These are phyloP conservation scores for Cutaneotrichosporon cutaneum DNA, from an alignment of 1,284 basidiomycete species.

Conservation along the genomic window DNA sequence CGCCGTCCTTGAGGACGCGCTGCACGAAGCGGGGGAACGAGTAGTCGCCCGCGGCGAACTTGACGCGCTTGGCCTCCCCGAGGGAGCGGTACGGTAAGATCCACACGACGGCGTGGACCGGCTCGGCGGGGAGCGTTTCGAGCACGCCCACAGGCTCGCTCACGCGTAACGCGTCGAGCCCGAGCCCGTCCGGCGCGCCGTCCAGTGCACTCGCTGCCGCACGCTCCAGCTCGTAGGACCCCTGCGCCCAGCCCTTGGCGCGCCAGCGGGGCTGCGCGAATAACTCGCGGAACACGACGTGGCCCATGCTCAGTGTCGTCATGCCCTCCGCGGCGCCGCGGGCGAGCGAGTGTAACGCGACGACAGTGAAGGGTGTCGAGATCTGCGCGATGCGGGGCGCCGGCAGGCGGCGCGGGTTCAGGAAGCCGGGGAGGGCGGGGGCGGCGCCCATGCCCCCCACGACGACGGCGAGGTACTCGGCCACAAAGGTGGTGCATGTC, in stretches of 20 bases:
- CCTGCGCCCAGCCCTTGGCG: conserved; percentile 36
- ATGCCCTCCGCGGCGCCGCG: conserved; percentile 65
- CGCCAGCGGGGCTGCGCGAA: conserved; percentile 52
- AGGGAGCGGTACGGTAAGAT: conserved; percentile 47
- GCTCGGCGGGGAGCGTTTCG: background rate
- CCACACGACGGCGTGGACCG: conserved; percentile 24
- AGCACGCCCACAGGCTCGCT: background rate
- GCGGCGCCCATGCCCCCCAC: background rate
- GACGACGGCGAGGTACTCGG: conserved; percentile 25
- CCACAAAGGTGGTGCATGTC: conserved; percentile 28
- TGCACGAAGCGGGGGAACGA: conserved; percentile 36
- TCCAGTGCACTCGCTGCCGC: background rate
- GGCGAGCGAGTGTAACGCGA: conserved; percentile 61
- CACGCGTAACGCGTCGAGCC: conserved; percentile 2
- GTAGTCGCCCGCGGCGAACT: conserved; percentile 45
- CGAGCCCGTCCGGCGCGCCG: background rate
- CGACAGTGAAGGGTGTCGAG: conserved; percentile 42
- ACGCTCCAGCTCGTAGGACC: conserved; percentile 32
- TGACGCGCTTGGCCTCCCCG: conserved; percentile 46
- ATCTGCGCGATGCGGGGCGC: conserved; percentile 43
- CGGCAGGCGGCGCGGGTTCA: conserved; percentile 40
- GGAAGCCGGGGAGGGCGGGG: conserved; percentile 33
- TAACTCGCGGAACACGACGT: conserved; percentile 70
- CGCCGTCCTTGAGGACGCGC: conserved; percentile 11
- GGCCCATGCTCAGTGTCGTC: conserved; percentile 79